Conservation (phyloP, 495 filamentous ascomycete genomes). For the Penicillium lividum region DNA sequence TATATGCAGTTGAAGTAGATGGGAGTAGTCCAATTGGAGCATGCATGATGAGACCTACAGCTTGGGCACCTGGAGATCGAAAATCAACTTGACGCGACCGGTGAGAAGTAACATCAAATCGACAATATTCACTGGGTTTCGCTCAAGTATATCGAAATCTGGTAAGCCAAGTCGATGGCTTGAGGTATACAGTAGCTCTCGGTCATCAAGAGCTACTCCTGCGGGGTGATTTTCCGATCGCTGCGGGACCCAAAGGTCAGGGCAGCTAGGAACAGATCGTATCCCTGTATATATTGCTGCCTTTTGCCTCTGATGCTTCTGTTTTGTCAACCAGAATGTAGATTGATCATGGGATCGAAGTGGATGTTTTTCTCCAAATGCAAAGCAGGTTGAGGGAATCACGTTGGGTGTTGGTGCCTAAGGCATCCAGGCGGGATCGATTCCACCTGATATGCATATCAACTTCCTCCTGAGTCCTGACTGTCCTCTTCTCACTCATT, state of each 20-base stretch:
- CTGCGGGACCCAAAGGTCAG: slow-evolving; percentile 4
- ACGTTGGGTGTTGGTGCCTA: slow-evolving; percentile 8
- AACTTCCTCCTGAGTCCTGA: background rate
- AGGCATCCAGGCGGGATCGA: slow-evolving; percentile 5
- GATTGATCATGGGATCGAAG: background rate
- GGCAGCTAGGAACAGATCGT: background rate
- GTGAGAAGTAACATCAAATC: background rate
- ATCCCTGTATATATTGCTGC: too few relatives aligned
- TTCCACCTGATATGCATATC: slow-evolving; percentile 5
- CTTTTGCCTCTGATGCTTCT: background rate
- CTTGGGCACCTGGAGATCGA: background rate
- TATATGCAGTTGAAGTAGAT: background rate
- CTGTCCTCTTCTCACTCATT: background rate
- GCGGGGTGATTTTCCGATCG: slow-evolving; percentile 16
- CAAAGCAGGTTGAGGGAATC: slow-evolving; percentile 12
- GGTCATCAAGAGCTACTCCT: slow-evolving; percentile 6
- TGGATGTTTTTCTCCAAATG: background rate
- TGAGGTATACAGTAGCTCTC: slow-evolving; percentile 9
- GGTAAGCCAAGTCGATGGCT: background rate
- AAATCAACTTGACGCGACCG: background rate
- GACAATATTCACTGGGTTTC: background rate
- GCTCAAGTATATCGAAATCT: background rate
- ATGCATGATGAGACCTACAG: background rate
- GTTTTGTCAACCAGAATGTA: background rate
- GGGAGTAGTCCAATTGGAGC: background rate